Evolutionary conservation across 1,284 basidiomycete genomes (phyloP).

Genomic region (Mycena citricolor): DNA sequence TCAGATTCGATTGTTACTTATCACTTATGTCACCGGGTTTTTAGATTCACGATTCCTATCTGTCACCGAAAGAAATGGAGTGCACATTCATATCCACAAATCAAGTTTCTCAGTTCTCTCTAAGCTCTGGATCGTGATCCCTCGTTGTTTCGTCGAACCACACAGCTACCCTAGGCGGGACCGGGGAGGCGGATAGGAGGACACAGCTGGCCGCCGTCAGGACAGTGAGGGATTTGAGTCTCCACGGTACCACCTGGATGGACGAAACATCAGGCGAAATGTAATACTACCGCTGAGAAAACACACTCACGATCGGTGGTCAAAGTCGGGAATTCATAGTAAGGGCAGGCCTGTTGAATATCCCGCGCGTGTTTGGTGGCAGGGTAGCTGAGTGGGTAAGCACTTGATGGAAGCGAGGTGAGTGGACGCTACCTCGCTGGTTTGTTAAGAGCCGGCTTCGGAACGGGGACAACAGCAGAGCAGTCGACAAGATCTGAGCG

Average conservation of each 20-base stretch:
- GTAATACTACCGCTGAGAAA: no score
- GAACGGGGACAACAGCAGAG: conserved; percentile 27
- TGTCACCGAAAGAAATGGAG: not conserved
- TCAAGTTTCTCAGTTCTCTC: no score
- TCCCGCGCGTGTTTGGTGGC: conserved; percentile 11
- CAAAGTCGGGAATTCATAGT: conserved; percentile 5
- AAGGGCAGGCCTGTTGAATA: conserved; percentile 6
- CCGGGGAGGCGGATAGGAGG: no score
- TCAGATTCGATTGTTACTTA: conserved; percentile 1
- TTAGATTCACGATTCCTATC: not conserved
- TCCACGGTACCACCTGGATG: not conserved
- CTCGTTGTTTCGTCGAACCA: no score
- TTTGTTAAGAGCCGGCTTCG: conserved; percentile 1
- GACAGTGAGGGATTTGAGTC: conserved; percentile 11
- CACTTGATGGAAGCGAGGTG: not conserved
- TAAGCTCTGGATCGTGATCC: no score
- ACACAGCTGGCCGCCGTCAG: conserved; percentile 4
- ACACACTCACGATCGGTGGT: conserved; percentile 11
- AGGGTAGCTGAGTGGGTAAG: conserved; percentile 14
- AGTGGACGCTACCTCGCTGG: not conserved
- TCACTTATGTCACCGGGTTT: not conserved
- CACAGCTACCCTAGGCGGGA: no score
- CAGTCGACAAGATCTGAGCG: conserved; percentile 27
- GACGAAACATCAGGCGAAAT: not conserved
- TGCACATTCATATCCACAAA: no score